Percentiles rank a stretch among this genome's conserved stretches.
phyloP scores from a whole-genome alignment of 192 early-diverging fungal genomes.

The Gamsiella multidivaricata region DNA sequence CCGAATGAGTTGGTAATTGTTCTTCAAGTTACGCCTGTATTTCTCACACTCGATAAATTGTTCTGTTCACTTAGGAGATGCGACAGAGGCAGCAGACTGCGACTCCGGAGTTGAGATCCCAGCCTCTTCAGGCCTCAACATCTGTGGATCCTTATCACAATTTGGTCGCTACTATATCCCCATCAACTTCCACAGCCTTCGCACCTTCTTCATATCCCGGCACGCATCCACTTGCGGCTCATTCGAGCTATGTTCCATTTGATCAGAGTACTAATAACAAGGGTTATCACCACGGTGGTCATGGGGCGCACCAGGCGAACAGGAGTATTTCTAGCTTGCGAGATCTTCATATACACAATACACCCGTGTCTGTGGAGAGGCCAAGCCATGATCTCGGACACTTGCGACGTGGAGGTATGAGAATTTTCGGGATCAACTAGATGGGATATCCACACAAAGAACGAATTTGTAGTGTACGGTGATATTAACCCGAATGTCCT shows the following conservation, averaged over 20 bases:
- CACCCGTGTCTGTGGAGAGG: constrained; percentile 10
- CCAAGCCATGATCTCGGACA: constrained; percentile 18
- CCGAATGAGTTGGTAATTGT: background rate
- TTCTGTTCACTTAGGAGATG: no score
- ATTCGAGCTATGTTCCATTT: background rate
- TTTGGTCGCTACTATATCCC: background rate
- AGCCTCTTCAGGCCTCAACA: background rate
- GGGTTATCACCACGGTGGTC: constrained; percentile 1
- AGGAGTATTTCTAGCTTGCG: constrained; percentile 34
- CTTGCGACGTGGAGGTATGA: constrained; percentile 21
- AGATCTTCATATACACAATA: constrained; percentile 14
- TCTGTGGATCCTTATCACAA: background rate
- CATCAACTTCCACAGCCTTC: background rate
- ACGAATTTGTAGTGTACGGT: background rate
- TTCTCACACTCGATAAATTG: no score
- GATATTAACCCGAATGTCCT: background rate
- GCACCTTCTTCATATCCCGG: constrained; percentile 1
- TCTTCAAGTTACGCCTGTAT: no score
- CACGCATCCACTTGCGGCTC: background rate
- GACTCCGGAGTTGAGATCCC: background rate
- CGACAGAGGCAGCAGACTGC: background rate
- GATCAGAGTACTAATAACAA: constrained; percentile 2
- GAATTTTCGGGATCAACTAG: no score
- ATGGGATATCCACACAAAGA: no score
- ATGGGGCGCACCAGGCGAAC: constrained; percentile 23